Evolutionary conservation across 1,139 yeast genomes (phyloP).

Genomic region (Spencermartinsiella ligniputridi): DNA sequence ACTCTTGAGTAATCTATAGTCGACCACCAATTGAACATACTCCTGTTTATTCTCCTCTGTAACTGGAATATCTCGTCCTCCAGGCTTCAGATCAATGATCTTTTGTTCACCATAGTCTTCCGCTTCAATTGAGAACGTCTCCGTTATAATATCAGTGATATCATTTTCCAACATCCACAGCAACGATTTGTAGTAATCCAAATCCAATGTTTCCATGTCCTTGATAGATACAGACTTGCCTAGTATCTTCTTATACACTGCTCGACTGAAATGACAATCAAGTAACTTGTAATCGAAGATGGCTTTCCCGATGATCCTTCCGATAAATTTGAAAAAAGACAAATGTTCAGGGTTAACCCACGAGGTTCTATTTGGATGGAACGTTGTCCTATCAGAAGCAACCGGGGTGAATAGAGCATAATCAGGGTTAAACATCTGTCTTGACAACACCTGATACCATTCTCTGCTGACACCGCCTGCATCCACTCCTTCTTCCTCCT

Average conservation of each 20-base stretch:
- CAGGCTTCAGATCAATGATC: constrained; percentile 69
- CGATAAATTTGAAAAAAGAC: constrained; percentile 90
- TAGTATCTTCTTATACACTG: constrained; percentile 83
- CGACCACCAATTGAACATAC: constrained; percentile 80
- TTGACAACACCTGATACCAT: constrained; percentile 91
- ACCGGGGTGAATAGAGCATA: constrained; percentile 92
- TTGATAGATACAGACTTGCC: constrained; percentile 79
- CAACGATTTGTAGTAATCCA: constrained; percentile 86
- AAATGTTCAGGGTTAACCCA: constrained; percentile 91
- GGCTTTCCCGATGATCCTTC: constrained; percentile 92
- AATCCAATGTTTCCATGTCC: constrained; percentile 92
- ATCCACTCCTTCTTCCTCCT: constrained; percentile 95
- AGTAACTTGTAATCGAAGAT: constrained; percentile 80
- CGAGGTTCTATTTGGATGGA: constrained; percentile 92
- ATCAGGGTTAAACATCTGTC: constrained; percentile 96
- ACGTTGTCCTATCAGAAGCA: constrained; percentile 87
- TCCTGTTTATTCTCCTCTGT: constrained; percentile 90
- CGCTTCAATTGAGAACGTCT: constrained; percentile 88
- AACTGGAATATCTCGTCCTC: constrained; percentile 81
- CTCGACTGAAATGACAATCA: constrained; percentile 94
- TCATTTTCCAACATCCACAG: constrained; percentile 96
- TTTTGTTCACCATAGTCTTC: constrained; percentile 93
- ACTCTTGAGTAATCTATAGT: constrained; percentile 77
- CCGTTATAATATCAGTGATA: constrained; percentile 95
- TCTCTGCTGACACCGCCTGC: constrained; percentile 98